Conservation (phyloP, 192 early-diverging fungal species). For the Piromyces sp. region DNA sequence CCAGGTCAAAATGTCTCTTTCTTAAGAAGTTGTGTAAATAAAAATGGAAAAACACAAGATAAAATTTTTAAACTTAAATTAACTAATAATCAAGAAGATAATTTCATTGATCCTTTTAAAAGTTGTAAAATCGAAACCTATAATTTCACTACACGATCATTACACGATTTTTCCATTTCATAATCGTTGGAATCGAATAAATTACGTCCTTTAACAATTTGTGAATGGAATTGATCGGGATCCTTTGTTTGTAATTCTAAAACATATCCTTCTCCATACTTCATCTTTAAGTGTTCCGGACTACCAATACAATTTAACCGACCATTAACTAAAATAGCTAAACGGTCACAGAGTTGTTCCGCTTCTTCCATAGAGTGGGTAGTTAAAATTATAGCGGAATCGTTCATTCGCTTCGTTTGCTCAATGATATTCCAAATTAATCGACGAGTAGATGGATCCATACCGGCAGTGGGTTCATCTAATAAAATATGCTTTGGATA, state of each 20-base stretch:
- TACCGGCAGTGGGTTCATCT: conserved; percentile 19
- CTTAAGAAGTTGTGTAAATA: no score
- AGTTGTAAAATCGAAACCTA: no score
- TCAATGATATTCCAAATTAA: conserved; percentile 27
- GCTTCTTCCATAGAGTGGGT: conserved; percentile 23
- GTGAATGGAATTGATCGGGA: not conserved
- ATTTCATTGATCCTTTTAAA: no score
- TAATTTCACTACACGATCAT: no score
- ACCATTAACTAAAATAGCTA: conserved; percentile 25
- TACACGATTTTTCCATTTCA: no score
- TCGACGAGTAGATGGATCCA: conserved; percentile 25
- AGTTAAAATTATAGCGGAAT: conserved; percentile 15
- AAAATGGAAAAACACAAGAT: no score
- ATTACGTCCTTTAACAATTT: not conserved
- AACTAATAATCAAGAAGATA: no score
- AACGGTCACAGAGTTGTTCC: conserved; percentile 21
- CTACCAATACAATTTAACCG: conserved; percentile 20
- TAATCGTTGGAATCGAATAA: not conserved
- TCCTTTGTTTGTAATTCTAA: conserved; percentile 12
- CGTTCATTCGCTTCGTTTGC: not conserved
- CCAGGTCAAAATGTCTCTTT: no score
- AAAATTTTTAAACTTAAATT: no score
- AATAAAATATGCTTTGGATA: conserved; percentile 6
- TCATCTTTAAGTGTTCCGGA: conserved; percentile 25
- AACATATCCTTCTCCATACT: conserved; percentile 25